phyloP scores from a whole-genome alignment of 495 filamentous ascomycete species.

The Letharia columbiana region DNA sequence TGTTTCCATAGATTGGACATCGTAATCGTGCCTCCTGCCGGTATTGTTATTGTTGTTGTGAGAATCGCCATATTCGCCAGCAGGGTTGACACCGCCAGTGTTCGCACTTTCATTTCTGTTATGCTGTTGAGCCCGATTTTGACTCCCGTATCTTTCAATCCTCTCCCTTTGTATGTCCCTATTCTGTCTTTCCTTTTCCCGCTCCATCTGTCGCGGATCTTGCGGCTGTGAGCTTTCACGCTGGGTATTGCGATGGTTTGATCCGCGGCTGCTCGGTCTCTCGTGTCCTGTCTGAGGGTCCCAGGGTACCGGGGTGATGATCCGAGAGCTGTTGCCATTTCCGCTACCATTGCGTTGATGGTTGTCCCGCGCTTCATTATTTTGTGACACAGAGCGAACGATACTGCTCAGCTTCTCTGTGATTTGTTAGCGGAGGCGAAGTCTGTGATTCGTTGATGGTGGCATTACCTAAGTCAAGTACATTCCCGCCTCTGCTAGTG shows the following conservation, averaged over 20 bases:
- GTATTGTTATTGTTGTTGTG: slow-evolving; percentile 38
- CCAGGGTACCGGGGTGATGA: slow-evolving; percentile 51
- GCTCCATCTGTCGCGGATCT: slow-evolving; percentile 36
- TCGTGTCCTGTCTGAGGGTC: slow-evolving; percentile 43
- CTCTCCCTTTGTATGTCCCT: slow-evolving; percentile 49
- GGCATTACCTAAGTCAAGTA: slow-evolving; percentile 79
- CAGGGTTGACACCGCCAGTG: slow-evolving; percentile 63
- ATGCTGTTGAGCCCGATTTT: slow-evolving; percentile 40
- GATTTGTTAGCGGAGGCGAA: slow-evolving; percentile 11
- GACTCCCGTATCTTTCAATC: slow-evolving; percentile 51
- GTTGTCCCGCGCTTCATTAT: slow-evolving; percentile 21
- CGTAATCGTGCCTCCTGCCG: slow-evolving; percentile 78
- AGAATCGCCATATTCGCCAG: slow-evolving; percentile 66
- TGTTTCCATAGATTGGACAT: slow-evolving; percentile 92
- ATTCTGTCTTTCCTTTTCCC: slow-evolving; percentile 47
- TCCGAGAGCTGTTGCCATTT: slow-evolving; percentile 48
- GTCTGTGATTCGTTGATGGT: background rate
- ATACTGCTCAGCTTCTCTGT: slow-evolving; percentile 93
- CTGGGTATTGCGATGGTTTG: slow-evolving; percentile 30
- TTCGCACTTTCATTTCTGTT: slow-evolving; percentile 68
- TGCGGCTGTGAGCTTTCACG: slow-evolving; percentile 35
- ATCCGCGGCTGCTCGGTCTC: slow-evolving; percentile 42
- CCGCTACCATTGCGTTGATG: slow-evolving; percentile 22
- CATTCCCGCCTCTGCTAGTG: slow-evolving; percentile 90
- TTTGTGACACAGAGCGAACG: slow-evolving; percentile 72